These are phyloP conservation scores for Myriosclerotinia curreyana DNA, from an alignment of 2,329 filamentous ascomycete genomes.

Conservation along the genomic window DNA sequence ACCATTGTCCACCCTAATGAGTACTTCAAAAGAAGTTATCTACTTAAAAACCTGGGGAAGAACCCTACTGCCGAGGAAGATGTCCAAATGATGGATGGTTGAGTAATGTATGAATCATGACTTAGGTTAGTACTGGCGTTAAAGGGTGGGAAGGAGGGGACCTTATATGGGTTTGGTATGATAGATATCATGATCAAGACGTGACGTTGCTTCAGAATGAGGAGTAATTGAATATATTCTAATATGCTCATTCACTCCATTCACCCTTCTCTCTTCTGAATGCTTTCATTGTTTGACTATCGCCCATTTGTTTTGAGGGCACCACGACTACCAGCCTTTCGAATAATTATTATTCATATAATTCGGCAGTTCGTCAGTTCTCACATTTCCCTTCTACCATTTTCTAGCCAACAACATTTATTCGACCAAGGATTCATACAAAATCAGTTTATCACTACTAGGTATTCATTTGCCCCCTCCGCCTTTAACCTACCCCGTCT, in stretches of 20 bases:
- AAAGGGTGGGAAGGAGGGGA: background rate
- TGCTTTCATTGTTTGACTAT: background rate
- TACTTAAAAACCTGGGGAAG: slow-evolving; percentile 72
- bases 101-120: slow-evolving; percentile 11
- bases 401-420: background rate
- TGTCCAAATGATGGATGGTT: slow-evolving; percentile 22
- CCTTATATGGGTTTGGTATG: background rate
- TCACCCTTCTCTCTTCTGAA: background rate
- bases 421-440: background rate
- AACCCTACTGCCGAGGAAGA: slow-evolving; percentile 19
- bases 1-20: slow-evolving; percentile 97
- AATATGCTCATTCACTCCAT: background rate
- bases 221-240: background rate
- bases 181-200: slow-evolving; percentile 3
- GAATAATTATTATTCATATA: no score
- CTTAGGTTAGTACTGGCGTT: slow-evolving; percentile 16
- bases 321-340: background rate
- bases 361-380: background rate
- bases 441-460: no score
- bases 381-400: background rate
- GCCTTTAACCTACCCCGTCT: background rate
- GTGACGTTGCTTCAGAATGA: background rate
- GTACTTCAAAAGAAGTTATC: slow-evolving; percentile 92
- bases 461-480: no score
- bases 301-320: background rate